Evolutionary conservation across 768 basidiomycete species (phyloP), one percentile per base, ranked within the genome.

Genomic region (Serendipita sp.): DNA sequence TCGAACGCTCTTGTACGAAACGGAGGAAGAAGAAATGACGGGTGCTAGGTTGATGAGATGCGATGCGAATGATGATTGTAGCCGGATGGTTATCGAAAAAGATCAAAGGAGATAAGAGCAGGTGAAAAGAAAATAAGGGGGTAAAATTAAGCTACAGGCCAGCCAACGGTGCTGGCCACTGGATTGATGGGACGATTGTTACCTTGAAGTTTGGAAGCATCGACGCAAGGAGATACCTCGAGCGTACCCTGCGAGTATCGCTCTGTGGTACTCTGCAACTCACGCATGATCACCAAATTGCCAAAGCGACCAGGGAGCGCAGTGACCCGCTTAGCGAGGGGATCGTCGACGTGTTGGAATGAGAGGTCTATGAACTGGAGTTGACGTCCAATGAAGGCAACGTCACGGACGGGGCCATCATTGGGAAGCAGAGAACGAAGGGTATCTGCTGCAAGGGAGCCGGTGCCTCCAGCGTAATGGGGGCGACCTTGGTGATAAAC

Each of bases 121-220:
- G 14, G 34, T 38, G 34, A 38, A 38, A 14, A 14, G 14, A 38
- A 5, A 14, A 38, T 38, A 7, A 5, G 45, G n/a, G 9, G 45
- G 17, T 5, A 20, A 7, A 48, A 7, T 48, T 48, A 48, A 28
- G 45, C 45, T 48, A 48, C 53, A 33, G 53, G 53, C 53, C 53
- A 58, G 31, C 53, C 53, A 28, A 58, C 53, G 53, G 53, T 58
- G 53, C 53, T 58, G 24, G 53, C 53, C 31, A 58, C 53, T 7
- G 53, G 53, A 31, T 58, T 26, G 53, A 58, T 58, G 17, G 53
- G 53, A 33, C 53, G 53, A 26, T 58, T 26, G 31, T 28, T 26
- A 58, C 53, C 53, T 33, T 58, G 53, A 33, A 33, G 22, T 31
- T 58, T 58, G 0, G 53, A 58, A 24, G 11, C 53, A 31, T 58